Evolutionary conservation across 805 yeast genomes (phyloP).

Genomic region (Metschnikowia koreensis): DNA sequence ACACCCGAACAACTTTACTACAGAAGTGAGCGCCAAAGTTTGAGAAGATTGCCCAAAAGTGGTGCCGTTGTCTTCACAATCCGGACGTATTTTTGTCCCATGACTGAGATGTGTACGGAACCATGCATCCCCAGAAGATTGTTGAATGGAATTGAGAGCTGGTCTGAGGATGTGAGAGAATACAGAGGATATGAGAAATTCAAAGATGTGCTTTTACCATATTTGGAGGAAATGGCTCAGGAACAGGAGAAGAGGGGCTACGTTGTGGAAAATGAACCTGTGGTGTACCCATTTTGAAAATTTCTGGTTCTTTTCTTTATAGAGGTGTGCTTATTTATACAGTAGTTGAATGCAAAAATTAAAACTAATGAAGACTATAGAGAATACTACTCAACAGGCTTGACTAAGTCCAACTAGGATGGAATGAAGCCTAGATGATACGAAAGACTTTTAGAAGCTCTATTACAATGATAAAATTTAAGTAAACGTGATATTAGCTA

Average conservation of each 20-base stretch:
- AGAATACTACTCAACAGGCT: too few relatives aligned
- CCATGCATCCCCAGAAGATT: constrained; percentile 62
- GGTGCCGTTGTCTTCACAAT: constrained; percentile 62
- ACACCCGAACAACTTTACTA: constrained; percentile 48
- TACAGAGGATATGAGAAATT: constrained; percentile 59
- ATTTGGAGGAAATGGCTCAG: constrained; percentile 45
- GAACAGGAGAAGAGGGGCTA: constrained; percentile 48
- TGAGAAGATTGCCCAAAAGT: constrained; percentile 56
- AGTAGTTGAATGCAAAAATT: not conserved
- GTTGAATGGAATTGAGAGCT: constrained; percentile 55
- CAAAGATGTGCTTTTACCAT: constrained; percentile 54
- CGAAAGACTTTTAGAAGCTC: not conserved
- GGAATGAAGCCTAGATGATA: not conserved
- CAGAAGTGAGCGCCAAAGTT: constrained; percentile 64
- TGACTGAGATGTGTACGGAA: constrained; percentile 53
- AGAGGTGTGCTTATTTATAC: too few relatives aligned
- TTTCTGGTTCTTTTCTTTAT: too few relatives aligned
- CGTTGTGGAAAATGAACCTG: constrained; percentile 39
- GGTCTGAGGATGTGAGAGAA: constrained; percentile 59
- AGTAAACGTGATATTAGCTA: constrained; percentile 14
- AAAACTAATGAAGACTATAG: too few relatives aligned
- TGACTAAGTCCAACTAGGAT: too few relatives aligned
- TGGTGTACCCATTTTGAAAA: constrained; percentile 41
- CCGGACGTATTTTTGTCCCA: constrained; percentile 60
- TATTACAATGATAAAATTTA: not conserved